Evolutionary conservation across 2,329 filamentous ascomycete genomes (phyloP), one percentile per base, ranked within the genome.

Genomic region (Botryotinia convoluta): DNA sequence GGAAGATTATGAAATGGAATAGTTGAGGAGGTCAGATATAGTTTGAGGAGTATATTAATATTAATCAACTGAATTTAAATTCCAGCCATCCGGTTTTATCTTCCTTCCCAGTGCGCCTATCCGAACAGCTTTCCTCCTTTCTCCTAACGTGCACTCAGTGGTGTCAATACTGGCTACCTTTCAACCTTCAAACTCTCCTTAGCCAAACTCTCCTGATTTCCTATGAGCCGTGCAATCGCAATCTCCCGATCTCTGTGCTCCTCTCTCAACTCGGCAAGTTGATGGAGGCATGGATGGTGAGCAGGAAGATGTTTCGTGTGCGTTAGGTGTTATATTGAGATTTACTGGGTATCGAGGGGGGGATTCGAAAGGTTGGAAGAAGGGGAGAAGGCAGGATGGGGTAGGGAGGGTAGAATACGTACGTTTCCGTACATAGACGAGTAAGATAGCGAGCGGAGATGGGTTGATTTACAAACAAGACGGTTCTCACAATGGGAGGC

Each of bases 41-140:
- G n/a, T 57, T n/a, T n/a, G 51, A n/a, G 16, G 6, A 4, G n/a
- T 57, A 29, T 18, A 2, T 57, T 9, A 29, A 57, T 57, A 57
- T 57, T 9, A 18, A 29, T 57, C 4, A 18, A 29, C 9, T 54
- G 14, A 18, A 29, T 57, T 57, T 0, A 18, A 18, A 57, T 18
- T 16, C 1, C 5, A n/a, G n/a, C 12, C 2, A 5, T 3, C 5
- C 12, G 12, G 14, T 54, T 7, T n/a, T 78, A 89, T 97, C 73
- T 97, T 94, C 20, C 2, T 35, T 60, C 2, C 18, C 9, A 35
- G 18, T 35, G 18, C 57, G 2, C 18, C 57, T 22, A 12, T 60
- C 18, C 9, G 8, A 35, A 35, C 32, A 5, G 4, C 2, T 22
- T 35, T 35, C 57, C 57, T 12, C 57, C 57, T 12, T 35, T 60